Evolutionary conservation across 345 rosid genomes (phyloP).

Genomic region (Citrus maxima): DNA sequence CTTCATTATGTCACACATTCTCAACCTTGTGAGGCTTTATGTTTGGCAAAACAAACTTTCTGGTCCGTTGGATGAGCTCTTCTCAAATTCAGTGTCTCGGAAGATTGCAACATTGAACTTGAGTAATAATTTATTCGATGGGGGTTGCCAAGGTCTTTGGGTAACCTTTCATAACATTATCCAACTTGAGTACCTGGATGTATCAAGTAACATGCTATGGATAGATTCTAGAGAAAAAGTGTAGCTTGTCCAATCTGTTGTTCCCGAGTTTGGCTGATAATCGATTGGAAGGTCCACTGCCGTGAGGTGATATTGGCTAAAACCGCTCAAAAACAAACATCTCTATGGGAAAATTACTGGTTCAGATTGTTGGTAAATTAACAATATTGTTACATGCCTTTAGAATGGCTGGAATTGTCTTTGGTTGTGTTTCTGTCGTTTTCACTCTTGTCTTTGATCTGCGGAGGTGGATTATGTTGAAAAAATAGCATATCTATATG

Average conservation of each 20-base stretch:
- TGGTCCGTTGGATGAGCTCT: conserved; percentile 43
- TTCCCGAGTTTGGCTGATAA: conserved; percentile 55
- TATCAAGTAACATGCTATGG: conserved; percentile 61
- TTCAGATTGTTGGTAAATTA: conserved; percentile 40
- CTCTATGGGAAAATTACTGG: conserved; percentile 49
- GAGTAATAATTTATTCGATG: conserved; percentile 23
- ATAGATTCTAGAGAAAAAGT: conserved; percentile 52
- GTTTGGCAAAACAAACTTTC: conserved; percentile 64
- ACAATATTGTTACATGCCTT: conserved; percentile 33
- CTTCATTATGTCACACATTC: conserved; percentile 50
- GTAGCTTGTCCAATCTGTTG: conserved; percentile 41
- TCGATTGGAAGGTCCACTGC: conserved; percentile 59
- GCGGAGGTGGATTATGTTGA: conserved; percentile 36
- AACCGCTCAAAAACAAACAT: conserved; percentile 36
- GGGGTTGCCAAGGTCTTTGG: conserved; percentile 51
- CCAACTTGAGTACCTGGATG: conserved; percentile 67
- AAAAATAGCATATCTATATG: too few species aligned
- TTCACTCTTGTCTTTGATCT: conserved; percentile 33
- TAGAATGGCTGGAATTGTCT: conserved; percentile 44
- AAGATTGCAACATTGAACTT: conserved; percentile 57
- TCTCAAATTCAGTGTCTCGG: conserved; percentile 49
- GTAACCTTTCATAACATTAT: conserved; percentile 62
- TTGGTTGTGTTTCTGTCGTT: conserved; percentile 38
- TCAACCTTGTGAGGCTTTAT: conserved; percentile 70
- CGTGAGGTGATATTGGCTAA: conserved; percentile 52